phyloP scores from a whole-genome alignment of 2,329 filamentous ascomycete species.

The Colletotrichum acutatum region DNA sequence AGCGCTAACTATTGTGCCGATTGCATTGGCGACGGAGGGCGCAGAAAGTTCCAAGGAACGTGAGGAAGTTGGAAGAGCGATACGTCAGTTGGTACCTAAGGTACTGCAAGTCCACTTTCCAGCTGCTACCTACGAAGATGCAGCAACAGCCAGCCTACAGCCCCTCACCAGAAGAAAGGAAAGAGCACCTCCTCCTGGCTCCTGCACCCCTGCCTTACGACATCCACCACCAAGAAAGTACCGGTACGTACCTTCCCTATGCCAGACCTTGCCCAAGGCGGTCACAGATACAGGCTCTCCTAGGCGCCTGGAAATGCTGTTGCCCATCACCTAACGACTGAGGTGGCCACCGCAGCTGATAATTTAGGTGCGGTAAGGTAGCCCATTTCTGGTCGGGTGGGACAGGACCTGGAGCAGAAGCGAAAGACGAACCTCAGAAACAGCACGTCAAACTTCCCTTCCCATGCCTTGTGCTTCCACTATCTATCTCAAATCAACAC shows the following conservation, averaged over 20 bases:
- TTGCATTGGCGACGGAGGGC: not conserved
- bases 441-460: slow-evolving; percentile 36
- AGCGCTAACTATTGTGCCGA: not conserved
- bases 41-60: not conserved
- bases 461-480: slow-evolving; percentile 28
- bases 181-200: not conserved
- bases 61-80: not conserved
- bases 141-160: not conserved
- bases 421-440: slow-evolving; percentile 29
- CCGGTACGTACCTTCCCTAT: slow-evolving; percentile 14
- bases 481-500: slow-evolving; percentile 29
- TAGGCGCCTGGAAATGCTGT: slow-evolving; percentile 17
- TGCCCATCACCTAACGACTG: slow-evolving; percentile 9
- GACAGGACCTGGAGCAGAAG: slow-evolving; percentile 21
- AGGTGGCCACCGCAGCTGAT: not conserved
- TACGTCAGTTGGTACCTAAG: not conserved
- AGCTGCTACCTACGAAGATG: not conserved
- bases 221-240: not conserved
- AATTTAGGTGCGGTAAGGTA: slow-evolving; percentile 2
- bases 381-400: not conserved
- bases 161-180: slow-evolving; percentile 13
- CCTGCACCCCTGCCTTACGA: slow-evolving; percentile 32
- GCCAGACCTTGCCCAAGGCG: slow-evolving; percentile 16
- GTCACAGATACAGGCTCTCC: slow-evolving; percentile 27
- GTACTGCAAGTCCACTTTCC: not conserved